These are phyloP conservation scores for Edaphochlamys debaryana DNA, from an alignment of 139 green algal genomes.

Conservation along the genomic window DNA sequence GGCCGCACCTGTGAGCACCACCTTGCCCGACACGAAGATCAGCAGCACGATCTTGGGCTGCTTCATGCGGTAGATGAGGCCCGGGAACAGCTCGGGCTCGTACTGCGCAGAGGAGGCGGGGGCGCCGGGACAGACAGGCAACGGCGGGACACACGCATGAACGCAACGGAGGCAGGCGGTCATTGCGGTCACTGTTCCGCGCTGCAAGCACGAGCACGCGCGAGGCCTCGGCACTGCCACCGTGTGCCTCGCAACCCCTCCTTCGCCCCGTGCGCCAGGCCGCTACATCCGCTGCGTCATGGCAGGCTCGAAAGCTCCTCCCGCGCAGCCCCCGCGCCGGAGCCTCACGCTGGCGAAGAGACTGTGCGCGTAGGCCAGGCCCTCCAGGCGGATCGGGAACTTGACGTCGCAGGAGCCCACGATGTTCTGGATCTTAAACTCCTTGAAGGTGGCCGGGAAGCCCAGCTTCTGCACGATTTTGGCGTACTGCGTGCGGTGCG, in stretches of 20 bases:
- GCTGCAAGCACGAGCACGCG: too few relatives aligned
- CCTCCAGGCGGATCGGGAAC: conserved; percentile 98
- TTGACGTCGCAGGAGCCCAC: conserved; percentile 98
- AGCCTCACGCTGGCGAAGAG: conserved; percentile 82
- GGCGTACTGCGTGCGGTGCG: conserved; percentile 91
- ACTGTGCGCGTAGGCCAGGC: conserved; percentile 85
- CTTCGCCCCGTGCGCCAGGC: too few relatives aligned
- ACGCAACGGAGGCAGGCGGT: too few relatives aligned
- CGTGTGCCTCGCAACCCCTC: too few relatives aligned
- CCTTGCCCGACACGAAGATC: conserved; percentile 99
- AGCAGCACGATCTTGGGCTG: conserved; percentile 98
- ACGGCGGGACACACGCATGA: too few relatives aligned
- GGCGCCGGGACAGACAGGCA: too few relatives aligned
- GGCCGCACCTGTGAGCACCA: conserved; percentile 67
- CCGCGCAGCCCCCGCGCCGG: too few relatives aligned
- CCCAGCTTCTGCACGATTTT: conserved; percentile 95
- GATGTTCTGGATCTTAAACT: conserved; percentile 99
- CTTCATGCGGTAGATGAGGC: conserved; percentile 99
- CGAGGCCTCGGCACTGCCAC: too few relatives aligned
- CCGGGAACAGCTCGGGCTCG: conserved; percentile 99
- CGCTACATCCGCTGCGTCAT: too few relatives aligned
- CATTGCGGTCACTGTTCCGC: too few relatives aligned
- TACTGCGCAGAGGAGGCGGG: conserved; percentile 74
- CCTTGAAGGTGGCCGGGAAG: conserved; percentile 79
- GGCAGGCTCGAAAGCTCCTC: too few relatives aligned